A percentile compares a stretch with the other conserved stretches of the same genome.
Conservation (phyloP, 2,329 filamentous ascomycete genomes). For the Alternaria postmessia region DNA sequence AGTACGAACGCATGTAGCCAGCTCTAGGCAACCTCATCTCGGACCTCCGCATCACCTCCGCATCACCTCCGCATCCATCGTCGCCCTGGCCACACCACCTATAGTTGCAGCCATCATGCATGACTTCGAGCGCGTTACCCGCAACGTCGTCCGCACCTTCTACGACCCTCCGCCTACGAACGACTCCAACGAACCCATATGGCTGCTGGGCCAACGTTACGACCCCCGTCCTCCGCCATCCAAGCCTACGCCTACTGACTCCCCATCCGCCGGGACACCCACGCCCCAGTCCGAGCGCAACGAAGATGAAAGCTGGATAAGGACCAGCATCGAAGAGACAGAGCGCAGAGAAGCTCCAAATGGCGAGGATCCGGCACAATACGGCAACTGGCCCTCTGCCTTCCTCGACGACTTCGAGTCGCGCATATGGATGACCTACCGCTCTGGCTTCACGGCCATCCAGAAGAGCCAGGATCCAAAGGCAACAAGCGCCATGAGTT, state of each 20-base stretch:
- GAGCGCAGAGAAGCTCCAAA: conserved; percentile 64
- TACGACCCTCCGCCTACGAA: conserved; percentile 92
- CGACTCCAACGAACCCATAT: conserved; percentile 75
- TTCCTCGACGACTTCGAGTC: conserved; percentile 96
- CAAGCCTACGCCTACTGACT: conserved; percentile 28
- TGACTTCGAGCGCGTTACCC: conserved; percentile 76
- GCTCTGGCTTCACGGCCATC: conserved; percentile 85
- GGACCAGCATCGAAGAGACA: conserved; percentile 74
- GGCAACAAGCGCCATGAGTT: conserved; percentile 75
- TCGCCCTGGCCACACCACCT: conserved; percentile 10
- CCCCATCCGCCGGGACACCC: conserved; percentile 28
- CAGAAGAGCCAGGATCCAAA: conserved; percentile 78
- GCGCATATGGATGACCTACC: conserved; percentile 94
- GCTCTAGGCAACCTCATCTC: conserved; percentile 20
- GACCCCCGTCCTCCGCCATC: conserved; percentile 43
- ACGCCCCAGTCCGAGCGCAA: conserved; percentile 37
- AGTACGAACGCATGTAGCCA: conserved; percentile 23
- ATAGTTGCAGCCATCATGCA: conserved; percentile 57
- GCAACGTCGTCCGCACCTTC: conserved; percentile 87
- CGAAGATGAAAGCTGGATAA: conserved; percentile 64
- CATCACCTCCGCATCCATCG: conserved; percentile 24
- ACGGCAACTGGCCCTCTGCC: conserved; percentile 77
- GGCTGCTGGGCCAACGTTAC: conserved; percentile 78
- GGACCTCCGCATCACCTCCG: conserved; percentile 25
- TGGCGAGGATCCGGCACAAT: conserved; percentile 47